Evolutionary conservation across 2,329 filamentous ascomycete species (phyloP).

Genomic region (Fusarium poae): DNA sequence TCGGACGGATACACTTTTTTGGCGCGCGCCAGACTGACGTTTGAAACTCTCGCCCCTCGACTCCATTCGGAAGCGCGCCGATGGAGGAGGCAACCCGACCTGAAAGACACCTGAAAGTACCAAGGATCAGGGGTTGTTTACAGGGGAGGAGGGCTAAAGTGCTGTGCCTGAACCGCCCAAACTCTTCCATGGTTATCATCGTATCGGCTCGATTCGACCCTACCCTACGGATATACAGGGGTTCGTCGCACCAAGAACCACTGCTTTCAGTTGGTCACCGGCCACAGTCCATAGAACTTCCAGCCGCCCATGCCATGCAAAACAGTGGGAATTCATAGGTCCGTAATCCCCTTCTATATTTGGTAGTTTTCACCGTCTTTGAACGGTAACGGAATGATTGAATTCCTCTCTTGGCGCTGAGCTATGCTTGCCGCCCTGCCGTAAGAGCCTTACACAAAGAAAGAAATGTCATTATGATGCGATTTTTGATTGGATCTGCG

Average conservation of each 20-base stretch:
- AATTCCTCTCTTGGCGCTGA: slow-evolving; percentile 20
- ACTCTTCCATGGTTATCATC: slow-evolving; percentile 14
- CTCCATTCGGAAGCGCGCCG: slow-evolving; percentile 16
- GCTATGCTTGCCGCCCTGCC: neutral
- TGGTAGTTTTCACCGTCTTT: slow-evolving; percentile 22
- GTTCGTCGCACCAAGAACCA: slow-evolving; percentile 46
- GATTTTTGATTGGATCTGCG: slow-evolving; percentile 21
- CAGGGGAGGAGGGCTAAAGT: neutral
- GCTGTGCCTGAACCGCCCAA: neutral
- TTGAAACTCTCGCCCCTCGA: slow-evolving; percentile 11
- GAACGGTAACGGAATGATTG: slow-evolving; percentile 9
- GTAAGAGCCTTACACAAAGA: neutral
- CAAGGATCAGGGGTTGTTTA: neutral
- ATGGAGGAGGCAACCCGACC: neutral
- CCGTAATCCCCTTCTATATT: slow-evolving; percentile 32
- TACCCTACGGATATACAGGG: slow-evolving; percentile 32
- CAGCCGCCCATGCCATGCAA: slow-evolving; percentile 14
- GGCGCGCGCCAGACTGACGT: slow-evolving; percentile 34
- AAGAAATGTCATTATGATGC: neutral
- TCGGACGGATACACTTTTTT: slow-evolving; percentile 13
- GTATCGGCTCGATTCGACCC: slow-evolving; percentile 5
- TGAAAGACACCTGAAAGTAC: slow-evolving; percentile 12
- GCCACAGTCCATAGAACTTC: neutral
- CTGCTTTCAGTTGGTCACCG: slow-evolving; percentile 39
- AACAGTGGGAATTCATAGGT: slow-evolving; percentile 15